phyloP scores from a whole-genome alignment of 2,329 filamentous ascomycete species.

The Gyromitra esculenta region DNA sequence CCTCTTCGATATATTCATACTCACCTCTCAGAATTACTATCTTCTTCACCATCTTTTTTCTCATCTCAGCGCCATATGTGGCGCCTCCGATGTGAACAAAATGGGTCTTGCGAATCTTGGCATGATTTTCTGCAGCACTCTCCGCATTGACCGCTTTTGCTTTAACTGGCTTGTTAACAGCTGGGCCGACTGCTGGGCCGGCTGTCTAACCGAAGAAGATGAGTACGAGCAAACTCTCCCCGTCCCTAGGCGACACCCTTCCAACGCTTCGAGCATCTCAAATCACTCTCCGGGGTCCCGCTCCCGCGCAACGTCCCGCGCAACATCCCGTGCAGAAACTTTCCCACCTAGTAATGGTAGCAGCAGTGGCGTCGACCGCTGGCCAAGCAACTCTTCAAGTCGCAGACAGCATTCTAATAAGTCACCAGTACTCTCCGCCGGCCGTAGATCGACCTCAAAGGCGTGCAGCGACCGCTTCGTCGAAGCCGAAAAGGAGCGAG shows the following conservation, averaged over 20 bases:
- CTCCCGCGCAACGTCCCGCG: slow-evolving; percentile 38
- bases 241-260: slow-evolving; percentile 37
- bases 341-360: slow-evolving; percentile 24
- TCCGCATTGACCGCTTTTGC: slow-evolving; percentile 58
- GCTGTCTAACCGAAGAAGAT: slow-evolving; percentile 56
- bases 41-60: slow-evolving; percentile 57
- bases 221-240: slow-evolving; percentile 51
- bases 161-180: slow-evolving; percentile 58
- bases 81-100: slow-evolving; percentile 57
- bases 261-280: slow-evolving; percentile 45
- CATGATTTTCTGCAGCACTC: slow-evolving; percentile 58
- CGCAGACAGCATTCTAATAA: slow-evolving; percentile 29
- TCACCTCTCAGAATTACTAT: slow-evolving; percentile 56
- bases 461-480: slow-evolving; percentile 34
- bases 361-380: slow-evolving; percentile 39
- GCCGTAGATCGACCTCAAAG: slow-evolving; percentile 36
- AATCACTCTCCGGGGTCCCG: slow-evolving; percentile 16
- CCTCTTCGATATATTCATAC: neutral
- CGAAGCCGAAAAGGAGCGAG: slow-evolving; percentile 39
- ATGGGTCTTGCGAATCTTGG: slow-evolving; percentile 58
- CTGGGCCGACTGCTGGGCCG: slow-evolving; percentile 57
- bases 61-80: slow-evolving; percentile 56
- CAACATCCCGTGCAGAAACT: slow-evolving; percentile 48
- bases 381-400: slow-evolving; percentile 40
- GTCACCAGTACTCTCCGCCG: slow-evolving; percentile 39